Evolutionary conservation across 192 early-diverging fungal species (phyloP).

Genomic region (Podila verticillata): DNA sequence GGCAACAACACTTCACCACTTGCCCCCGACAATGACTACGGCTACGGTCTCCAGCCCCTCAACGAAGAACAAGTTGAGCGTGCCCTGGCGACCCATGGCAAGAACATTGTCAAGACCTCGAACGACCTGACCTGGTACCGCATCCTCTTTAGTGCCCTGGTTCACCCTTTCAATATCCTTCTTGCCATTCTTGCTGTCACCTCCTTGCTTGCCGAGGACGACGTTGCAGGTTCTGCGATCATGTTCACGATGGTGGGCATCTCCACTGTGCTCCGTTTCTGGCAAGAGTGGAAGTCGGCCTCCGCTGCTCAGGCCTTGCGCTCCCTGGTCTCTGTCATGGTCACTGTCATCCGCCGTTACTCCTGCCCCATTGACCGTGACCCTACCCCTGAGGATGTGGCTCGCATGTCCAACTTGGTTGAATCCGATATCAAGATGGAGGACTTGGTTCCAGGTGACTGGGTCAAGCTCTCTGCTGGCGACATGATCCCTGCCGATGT

Average conservation of each 20-base stretch:
- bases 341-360: slow-evolving; percentile 50
- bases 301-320: slow-evolving; percentile 32
- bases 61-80: slow-evolving; percentile 30
- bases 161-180: slow-evolving; percentile 58
- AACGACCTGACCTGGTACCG: slow-evolving; percentile 43
- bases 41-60: slow-evolving; percentile 17
- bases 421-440: slow-evolving; percentile 48
- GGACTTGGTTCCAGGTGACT: slow-evolving; percentile 59
- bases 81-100: slow-evolving; percentile 13
- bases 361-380: slow-evolving; percentile 42
- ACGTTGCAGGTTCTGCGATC: slow-evolving; percentile 21
- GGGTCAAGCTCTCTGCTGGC: slow-evolving; percentile 55
- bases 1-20: slow-evolving; percentile 13
- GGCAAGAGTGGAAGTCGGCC: slow-evolving; percentile 56
- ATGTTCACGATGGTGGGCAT: slow-evolving; percentile 53
- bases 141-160: slow-evolving; percentile 42
- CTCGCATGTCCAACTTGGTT: slow-evolving; percentile 16
- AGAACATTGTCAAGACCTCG: slow-evolving; percentile 23
- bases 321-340: slow-evolving; percentile 42
- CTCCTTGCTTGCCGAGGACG: slow-evolving; percentile 21
- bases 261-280: slow-evolving; percentile 50
- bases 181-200: slow-evolving; percentile 42
- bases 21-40: neutral
- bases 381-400: slow-evolving; percentile 42
- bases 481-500: slow-evolving; percentile 56